Evolutionary conservation across 768 basidiomycete genomes (phyloP), one percentile per base, ranked within the genome.

Genomic region (Agrocybe pediades): DNA sequence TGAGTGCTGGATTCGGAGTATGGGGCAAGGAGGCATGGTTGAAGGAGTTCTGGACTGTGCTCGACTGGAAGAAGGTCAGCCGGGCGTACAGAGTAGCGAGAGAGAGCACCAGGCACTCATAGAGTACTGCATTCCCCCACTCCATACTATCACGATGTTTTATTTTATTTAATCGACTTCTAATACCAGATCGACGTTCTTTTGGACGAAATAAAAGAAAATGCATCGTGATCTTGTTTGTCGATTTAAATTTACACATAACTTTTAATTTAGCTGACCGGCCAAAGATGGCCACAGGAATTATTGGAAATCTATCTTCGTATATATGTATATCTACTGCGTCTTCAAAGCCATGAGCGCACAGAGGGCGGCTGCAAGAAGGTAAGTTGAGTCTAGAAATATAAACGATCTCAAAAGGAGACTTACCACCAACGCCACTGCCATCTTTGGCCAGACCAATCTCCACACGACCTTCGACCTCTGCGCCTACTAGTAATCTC

Each of bases 371-470:
- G 94, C 94, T 95, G 56, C 16, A 53, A 42, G 17, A 39, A 13
- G 46, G 43, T 52, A 27, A 53, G 53, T 46, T 60, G 42, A 53
- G 54, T 36, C 56, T 41, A 43, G 33, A 16, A 15, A 53, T 17
- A 5, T 41, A 36, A 26, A 52, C 48, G 33, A 42, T 46, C n/a
- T n/a, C n/a, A 42, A 20, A 39, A 16, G 16, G n/a, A 30, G 45
- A 29, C 89, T 73, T 69, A 97, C 95, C 96, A 65, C 97, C 97
- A 39, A 95, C 94, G 30, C 96, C 97, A 64, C 92, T 95, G 11
- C 97, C 97, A 62, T 99, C 97, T 70, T 97, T 98, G 3, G 97
- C 97, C 67, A 98, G 68, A 30, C 93, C 96, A 62, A 98, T 90
- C 45, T 87, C 80, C 0, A 97, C 85, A 25, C 84, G 76, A 63